Conservation (phyloP, 2,329 filamentous ascomycete genomes). For the Juglanconis juglandina region DNA sequence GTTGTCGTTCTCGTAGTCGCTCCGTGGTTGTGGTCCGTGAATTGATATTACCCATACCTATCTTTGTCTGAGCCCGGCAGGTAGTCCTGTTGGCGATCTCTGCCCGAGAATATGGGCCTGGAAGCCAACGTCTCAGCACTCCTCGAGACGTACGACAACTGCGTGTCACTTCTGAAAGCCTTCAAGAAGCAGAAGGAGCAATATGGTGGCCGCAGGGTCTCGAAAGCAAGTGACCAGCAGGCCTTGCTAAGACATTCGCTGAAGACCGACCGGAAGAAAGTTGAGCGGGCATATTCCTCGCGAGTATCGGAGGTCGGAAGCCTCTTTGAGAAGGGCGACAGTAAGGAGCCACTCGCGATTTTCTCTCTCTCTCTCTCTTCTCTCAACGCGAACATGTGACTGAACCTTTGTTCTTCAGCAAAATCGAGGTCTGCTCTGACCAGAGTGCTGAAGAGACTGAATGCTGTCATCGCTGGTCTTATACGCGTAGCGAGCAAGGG, state of each 20-base stretch:
- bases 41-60: neutral
- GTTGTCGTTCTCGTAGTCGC: neutral
- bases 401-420: slow-evolving; percentile 7
- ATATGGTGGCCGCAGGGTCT: slow-evolving; percentile 15
- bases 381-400: neutral
- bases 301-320: slow-evolving; percentile 38
- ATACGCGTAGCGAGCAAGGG: slow-evolving; percentile 33
- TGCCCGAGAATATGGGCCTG: slow-evolving; percentile 34
- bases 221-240: slow-evolving; percentile 22
- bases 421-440: slow-evolving; percentile 33
- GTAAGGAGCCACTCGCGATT: slow-evolving; percentile 30
- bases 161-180: slow-evolving; percentile 39
- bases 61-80: neutral
- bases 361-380: neutral
- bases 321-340: slow-evolving; percentile 45
- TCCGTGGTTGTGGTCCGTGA: neutral
- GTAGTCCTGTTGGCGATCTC: slow-evolving; percentile 1
- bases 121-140: slow-evolving; percentile 41
- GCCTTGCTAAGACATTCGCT: slow-evolving; percentile 34
- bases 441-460: slow-evolving; percentile 41
- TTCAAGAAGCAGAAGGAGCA: slow-evolving; percentile 24
- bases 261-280: slow-evolving; percentile 37
- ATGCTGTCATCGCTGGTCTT: slow-evolving; percentile 38
- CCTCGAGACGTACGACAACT: slow-evolving; percentile 45
- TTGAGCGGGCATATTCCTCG: slow-evolving; percentile 41